phyloP scores from a whole-genome alignment of 306 rosid genomes.

The Vigna trinervia region DNA sequence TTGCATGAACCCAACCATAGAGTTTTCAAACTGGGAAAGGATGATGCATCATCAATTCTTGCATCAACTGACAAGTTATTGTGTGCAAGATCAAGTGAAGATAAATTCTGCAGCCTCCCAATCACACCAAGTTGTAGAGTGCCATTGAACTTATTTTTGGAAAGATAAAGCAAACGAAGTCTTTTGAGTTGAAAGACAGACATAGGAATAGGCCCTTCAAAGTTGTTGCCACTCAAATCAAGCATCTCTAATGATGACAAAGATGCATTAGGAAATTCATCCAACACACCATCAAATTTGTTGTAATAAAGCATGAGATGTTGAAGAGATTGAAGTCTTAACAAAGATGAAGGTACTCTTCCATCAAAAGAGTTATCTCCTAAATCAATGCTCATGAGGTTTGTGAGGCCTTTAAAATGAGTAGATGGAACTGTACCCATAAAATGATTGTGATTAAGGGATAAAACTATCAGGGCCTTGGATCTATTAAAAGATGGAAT shows the following conservation, averaged over 20 bases:
- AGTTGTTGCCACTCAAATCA: conserved; percentile 54
- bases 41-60: not conserved
- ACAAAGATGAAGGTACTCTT: conserved; percentile 26
- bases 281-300: conserved; percentile 38
- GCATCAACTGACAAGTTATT: conserved; percentile 23
- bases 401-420: conserved; percentile 31
- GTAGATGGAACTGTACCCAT: not conserved
- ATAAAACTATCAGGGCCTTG: conserved; percentile 15
- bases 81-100: not conserved
- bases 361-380: conserved; percentile 32
- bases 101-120: conserved; percentile 8
- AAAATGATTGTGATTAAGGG: not conserved
- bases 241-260: conserved; percentile 40
- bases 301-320: conserved; percentile 27
- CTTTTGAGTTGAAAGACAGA: conserved; percentile 46
- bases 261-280: not conserved
- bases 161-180: conserved; percentile 13
- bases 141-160: conserved; percentile 51
- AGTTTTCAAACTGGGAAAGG: conserved; percentile 9
- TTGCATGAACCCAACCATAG: conserved; percentile 19
- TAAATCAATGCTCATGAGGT: conserved; percentile 30
- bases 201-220: conserved; percentile 52
- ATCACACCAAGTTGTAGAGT: not conserved
- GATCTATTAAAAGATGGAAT: conserved; percentile 23
- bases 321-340: conserved; percentile 35